These are phyloP conservation scores for Schwanniomyces polymorphus DNA, from an alignment of 805 yeast genomes.

Conservation along the genomic window DNA sequence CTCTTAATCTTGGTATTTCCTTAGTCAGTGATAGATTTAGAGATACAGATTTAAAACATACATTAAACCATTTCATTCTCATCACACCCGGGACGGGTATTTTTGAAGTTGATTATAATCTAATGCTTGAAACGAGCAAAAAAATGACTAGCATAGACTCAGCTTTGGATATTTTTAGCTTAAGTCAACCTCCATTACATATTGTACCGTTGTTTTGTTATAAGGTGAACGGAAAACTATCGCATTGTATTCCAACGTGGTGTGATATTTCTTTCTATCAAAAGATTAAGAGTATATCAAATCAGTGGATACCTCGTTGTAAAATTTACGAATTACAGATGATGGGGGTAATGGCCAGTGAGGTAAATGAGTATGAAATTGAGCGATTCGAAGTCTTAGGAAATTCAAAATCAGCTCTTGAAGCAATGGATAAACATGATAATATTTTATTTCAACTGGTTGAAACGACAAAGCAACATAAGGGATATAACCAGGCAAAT, in stretches of 20 bases:
- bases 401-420: conserved; percentile 43
- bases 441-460: conserved; percentile 46
- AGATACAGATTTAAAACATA: conserved; percentile 84
- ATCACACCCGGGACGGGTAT: conserved; percentile 93
- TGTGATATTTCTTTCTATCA: conserved; percentile 91
- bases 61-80: conserved; percentile 85
- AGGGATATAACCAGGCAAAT: background rate
- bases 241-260: conserved; percentile 92
- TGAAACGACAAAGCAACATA: background rate
- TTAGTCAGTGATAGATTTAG: conserved; percentile 73
- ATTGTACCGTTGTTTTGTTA: conserved; percentile 86
- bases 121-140: conserved; percentile 71
- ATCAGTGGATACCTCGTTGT: conserved; percentile 90
- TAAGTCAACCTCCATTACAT: conserved; percentile 90
- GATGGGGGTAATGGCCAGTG: conserved; percentile 98
- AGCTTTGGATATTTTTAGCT: conserved; percentile 84
- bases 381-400: conserved; percentile 49
- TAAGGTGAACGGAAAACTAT: conserved; percentile 46
- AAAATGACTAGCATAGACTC: conserved; percentile 76
- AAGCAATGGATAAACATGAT: conserved; percentile 72
- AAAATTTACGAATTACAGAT: conserved; percentile 93
- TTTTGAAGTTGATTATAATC: conserved; percentile 84
- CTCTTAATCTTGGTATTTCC: conserved; percentile 80
- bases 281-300: conserved; percentile 43
- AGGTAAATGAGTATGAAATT: conserved; percentile 66